These are phyloP conservation scores for Recurvomyces mirabilis DNA, from an alignment of 495 filamentous ascomycete genomes.

Conservation along the genomic window DNA sequence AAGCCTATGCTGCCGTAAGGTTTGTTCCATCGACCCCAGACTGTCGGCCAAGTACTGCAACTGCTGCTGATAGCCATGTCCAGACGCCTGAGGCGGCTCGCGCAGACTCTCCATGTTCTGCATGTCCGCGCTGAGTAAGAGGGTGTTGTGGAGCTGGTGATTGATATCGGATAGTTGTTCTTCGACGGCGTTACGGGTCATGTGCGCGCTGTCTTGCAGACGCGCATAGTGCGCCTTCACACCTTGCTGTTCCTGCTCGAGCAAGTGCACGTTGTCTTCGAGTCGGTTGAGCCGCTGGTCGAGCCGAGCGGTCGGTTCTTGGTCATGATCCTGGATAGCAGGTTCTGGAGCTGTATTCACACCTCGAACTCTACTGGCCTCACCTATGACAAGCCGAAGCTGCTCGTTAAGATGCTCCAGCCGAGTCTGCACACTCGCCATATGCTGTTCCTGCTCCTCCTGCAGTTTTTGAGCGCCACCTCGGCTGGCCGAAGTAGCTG, in stretches of 20 bases:
- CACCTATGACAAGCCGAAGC: constrained; percentile 54
- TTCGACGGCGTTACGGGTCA: constrained; percentile 23
- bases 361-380: constrained; percentile 32
- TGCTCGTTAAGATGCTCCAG: constrained; percentile 62
- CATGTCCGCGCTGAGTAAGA: constrained; percentile 18
- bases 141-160: constrained; percentile 22
- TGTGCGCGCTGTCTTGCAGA: constrained; percentile 7
- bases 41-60: constrained; percentile 20
- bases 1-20: constrained; percentile 9
- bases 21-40: constrained; percentile 13
- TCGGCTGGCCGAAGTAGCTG: constrained; percentile 13
- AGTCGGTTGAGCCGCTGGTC: constrained; percentile 12
- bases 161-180: constrained; percentile 26
- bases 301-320: constrained; percentile 35
- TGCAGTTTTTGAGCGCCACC: constrained; percentile 22
- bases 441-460: constrained; percentile 37
- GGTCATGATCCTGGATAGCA: constrained; percentile 30
- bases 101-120: constrained; percentile 9
- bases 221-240: constrained; percentile 7
- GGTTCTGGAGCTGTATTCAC: constrained; percentile 30
- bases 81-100: constrained; percentile 13
- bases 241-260: constrained; percentile 22
- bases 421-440: constrained; percentile 45
- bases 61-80: constrained; percentile 18
- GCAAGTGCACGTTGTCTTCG: constrained; percentile 10